Conservation (phyloP, 495 filamentous ascomycete genomes). For the Physcia stellaris region DNA sequence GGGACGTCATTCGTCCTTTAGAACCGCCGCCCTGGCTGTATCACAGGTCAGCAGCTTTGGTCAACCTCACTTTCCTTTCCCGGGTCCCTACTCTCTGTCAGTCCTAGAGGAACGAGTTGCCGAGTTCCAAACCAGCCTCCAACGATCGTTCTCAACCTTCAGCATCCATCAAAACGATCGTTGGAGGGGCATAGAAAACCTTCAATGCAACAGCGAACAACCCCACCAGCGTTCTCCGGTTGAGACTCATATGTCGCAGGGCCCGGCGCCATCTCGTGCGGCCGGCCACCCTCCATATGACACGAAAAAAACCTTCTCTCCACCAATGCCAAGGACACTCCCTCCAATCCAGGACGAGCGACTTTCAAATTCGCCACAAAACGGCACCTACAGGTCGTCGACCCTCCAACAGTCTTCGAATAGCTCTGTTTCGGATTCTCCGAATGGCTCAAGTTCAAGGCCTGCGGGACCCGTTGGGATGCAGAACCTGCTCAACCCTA, state of each 20-base stretch:
- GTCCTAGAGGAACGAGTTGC: constrained; percentile 7
- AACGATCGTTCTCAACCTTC: constrained; percentile 27
- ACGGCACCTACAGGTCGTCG: background rate
- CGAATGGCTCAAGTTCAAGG: constrained; percentile 22
- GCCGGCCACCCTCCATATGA: constrained; percentile 13
- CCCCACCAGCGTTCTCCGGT: constrained; percentile 19
- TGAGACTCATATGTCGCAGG: constrained; percentile 37
- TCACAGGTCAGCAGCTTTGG: constrained; percentile 14
- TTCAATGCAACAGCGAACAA: constrained; percentile 31
- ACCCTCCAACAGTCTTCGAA: background rate
- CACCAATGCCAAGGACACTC: constrained; percentile 8
- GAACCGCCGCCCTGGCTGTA: constrained; percentile 16
- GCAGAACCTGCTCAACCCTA: constrained; percentile 36
- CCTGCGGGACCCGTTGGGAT: constrained; percentile 33
- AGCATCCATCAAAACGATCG: constrained; percentile 22
- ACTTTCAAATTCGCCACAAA: constrained; percentile 1
- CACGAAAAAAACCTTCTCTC: constrained; percentile 6
- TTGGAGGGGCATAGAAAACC: constrained; percentile 27
- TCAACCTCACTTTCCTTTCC: constrained; percentile 8
- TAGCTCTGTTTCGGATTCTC: constrained; percentile 26
- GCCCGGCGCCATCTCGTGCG: constrained; percentile 22
- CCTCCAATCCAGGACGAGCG: constrained; percentile 10
- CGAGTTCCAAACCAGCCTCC: constrained; percentile 6
- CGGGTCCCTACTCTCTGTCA: constrained; percentile 7
- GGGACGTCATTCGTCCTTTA: constrained; percentile 17